Base-by-base conservation (phyloP, 2,329 filamentous ascomycete genomes). In the Penicillium frequentans region DNA sequence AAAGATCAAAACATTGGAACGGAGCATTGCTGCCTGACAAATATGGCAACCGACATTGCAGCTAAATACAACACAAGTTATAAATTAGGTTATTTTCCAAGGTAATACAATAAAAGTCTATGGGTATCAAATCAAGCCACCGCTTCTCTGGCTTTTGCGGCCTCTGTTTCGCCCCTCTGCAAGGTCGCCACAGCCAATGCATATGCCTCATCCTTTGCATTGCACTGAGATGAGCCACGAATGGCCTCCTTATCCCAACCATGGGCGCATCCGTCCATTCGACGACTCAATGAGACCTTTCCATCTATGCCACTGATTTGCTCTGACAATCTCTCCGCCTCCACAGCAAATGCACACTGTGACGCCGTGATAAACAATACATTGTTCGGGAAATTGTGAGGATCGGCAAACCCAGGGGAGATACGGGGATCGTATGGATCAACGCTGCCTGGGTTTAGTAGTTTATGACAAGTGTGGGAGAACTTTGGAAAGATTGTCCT, bases 171-270 rank as follows among this genome's bases (percentile, higher is more conserved):
- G n/a, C 35, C 46, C 5, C 37, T 39, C 10, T 57, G 45, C 45
- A 70, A 56, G 29, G 71, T 59, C 7, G 68, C 55, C 3, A 69
- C 67, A 24, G 64, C 70, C 21, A 70, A 31, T 5, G 49, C 59
- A 63, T 77, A 75, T 10, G 65, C 67, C 56, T 69, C 61, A 13
- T 70, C 64, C 53, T 66, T 72, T 11, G 59, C 62, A 21, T 63
- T 45, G 51, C 61, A 64, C 35, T 70, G 56, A 19, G 58, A 52
- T 2, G 64, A 67, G 14, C 70, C 74, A 35, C 62, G 57, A 33
- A 65, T 56, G 0, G 59, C 60, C 31, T 65, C 58, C 61, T 77
- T 76, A 58, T 77, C 75, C 63, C 69, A 77, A 3, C 65, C 75
- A 65, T 78, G 75, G 14, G 64, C 66, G 50, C 68, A 69, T 3